A percentile compares a stretch with the other conserved stretches of the same genome.
Conservation (phyloP, 306 rosid species). For the Pueraria montana region DNA sequence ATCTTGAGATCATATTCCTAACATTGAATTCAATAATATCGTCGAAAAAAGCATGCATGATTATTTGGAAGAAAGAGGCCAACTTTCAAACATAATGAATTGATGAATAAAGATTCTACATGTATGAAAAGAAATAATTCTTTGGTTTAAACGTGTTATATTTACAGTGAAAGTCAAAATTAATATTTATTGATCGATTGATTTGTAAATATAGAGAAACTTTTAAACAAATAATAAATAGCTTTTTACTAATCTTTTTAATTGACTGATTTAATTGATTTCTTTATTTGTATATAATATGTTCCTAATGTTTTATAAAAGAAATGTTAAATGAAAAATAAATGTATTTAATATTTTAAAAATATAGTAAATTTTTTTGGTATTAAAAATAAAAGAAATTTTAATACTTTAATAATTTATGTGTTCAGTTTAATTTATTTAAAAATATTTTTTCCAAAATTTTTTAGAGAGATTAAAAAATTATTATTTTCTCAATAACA, state of each 20-base stretch:
- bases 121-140: not conserved
- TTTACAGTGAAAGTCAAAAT: not conserved
- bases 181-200: not conserved
- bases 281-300: no score
- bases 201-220: not conserved
- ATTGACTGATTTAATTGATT: not conserved
- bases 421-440: no score
- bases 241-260: not conserved
- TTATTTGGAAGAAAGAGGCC: not conserved
- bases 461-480: no score
- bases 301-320: no score
- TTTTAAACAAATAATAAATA: no score
- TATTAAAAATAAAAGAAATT: no score
- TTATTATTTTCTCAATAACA: no score
- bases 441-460: no score
- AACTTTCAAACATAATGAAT: not conserved
- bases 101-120: not conserved
- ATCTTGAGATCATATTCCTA: not conserved
- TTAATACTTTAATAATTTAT: no score
- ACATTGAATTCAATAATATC: not conserved
- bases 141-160: not conserved
- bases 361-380: no score
- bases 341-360: no score
- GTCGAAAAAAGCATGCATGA: not conserved
- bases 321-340: no score